Percentiles rank a stretch among this genome's conserved stretches.
phyloP scores from a whole-genome alignment of 306 rosid species.

The Prunus mira region DNA sequence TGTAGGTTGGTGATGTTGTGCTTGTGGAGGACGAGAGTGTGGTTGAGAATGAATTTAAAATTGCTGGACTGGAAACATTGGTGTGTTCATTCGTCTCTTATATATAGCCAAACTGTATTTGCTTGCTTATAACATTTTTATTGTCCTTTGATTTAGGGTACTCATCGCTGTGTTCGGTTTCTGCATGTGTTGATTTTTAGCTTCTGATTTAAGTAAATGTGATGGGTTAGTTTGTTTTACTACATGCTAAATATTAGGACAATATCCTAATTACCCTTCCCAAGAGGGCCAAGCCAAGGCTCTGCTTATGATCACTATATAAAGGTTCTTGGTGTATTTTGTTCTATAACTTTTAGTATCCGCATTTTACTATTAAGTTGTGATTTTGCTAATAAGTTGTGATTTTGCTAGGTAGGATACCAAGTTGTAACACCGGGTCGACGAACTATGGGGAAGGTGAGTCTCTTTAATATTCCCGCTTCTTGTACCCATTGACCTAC shows the following conservation, averaged over 20 bases:
- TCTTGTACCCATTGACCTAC: background rate
- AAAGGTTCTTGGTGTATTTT: background rate
- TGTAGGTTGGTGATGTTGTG: conserved; percentile 91
- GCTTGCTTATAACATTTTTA: background rate
- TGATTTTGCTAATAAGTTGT: conserved; percentile 44
- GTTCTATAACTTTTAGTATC: background rate
- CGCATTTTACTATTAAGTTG: conserved; percentile 17
- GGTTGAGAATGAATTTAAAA: conserved; percentile 60
- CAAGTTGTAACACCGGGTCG: conserved; percentile 79
- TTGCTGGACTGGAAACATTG: conserved; percentile 84
- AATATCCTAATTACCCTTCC: background rate
- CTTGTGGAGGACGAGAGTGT: conserved; percentile 84
- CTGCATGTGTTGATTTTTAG: background rate
- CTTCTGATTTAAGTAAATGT: background rate
- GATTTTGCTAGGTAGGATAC: conserved; percentile 84
- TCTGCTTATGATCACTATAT: background rate
- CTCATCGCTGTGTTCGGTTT: background rate
- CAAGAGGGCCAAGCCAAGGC: background rate
- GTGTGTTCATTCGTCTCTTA: conserved; percentile 35
- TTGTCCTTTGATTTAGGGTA: background rate
- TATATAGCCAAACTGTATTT: background rate
- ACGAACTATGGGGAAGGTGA: conserved; percentile 81
- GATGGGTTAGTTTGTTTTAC: background rate
- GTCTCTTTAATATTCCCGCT: conserved; percentile 10
- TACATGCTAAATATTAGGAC: background rate